A percentile compares a stretch with the other conserved stretches of the same genome.
These are phyloP conservation scores for Nemania sp. DNA, from an alignment of 2,329 filamentous ascomycete species.

Conservation along the genomic window DNA sequence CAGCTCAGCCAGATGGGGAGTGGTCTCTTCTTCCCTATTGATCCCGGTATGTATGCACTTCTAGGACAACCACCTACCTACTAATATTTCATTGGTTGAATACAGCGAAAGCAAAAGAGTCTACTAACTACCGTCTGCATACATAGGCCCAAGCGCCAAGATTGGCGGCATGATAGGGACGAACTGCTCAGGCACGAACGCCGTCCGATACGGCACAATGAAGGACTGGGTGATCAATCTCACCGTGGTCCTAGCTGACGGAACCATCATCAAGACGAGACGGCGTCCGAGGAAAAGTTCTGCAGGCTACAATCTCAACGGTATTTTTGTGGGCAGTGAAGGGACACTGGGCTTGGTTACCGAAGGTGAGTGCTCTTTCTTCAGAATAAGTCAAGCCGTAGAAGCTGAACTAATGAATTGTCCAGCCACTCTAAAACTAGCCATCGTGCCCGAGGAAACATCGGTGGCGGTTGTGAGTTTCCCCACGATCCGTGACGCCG, in stretches of 20 bases:
- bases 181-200: constrained; percentile 82
- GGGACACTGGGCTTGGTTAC: constrained; percentile 85
- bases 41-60: constrained; percentile 69
- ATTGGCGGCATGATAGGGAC: constrained; percentile 88
- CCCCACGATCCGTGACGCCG: constrained; percentile 80
- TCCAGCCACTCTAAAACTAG: constrained; percentile 80
- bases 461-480: constrained; percentile 86
- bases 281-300: constrained; percentile 83
- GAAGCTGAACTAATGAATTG: constrained; percentile 19
- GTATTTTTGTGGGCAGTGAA: constrained; percentile 83
- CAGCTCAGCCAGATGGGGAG: constrained; percentile 73
- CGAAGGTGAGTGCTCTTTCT: constrained; percentile 61
- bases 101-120: constrained; percentile 53
- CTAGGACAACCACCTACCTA: background rate
- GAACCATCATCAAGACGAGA: constrained; percentile 82
- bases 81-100: background rate
- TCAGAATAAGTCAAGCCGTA: background rate
- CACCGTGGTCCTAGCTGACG: constrained; percentile 83
- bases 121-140: constrained; percentile 42
- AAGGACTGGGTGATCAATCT: constrained; percentile 89
- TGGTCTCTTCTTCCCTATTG: constrained; percentile 90
- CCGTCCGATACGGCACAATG: constrained; percentile 86
- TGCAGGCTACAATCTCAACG: constrained; percentile 85
- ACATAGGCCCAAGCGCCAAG: constrained; percentile 71
- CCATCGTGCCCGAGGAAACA: constrained; percentile 79